Evolutionary conservation across 1,284 basidiomycete species (phyloP), one percentile per base, ranked within the genome.

Genomic region (Ganoderma boninense): DNA sequence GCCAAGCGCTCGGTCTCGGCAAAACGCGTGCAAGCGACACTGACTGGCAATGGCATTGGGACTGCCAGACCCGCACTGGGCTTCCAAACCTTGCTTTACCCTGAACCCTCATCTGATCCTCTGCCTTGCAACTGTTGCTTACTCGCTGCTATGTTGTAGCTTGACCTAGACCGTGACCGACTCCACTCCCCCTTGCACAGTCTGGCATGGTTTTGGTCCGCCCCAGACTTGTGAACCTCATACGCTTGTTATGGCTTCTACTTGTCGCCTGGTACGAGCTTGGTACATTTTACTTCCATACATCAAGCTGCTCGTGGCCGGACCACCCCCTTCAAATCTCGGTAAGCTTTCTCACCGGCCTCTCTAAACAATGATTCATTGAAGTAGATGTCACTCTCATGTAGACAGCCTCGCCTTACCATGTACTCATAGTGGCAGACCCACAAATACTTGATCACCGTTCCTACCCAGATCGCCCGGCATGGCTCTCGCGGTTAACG

Each of bases 381-480:
- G 64, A 61, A 63, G 56, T 32, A 67, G 64, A 29, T 44, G 4
- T 18, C 32, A 23, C 29, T 23, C 13, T 60, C 59, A 44, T 66
- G 59, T 38, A 72, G 71, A 75, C 66, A 69, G 1, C 14, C 3
- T 20, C 46, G 7, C 86, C 89, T 16, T 87, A 88, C 5, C 93
- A 92, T 78, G 85, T 97, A 14, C 88, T 97, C 32, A 82, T 97
- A 62, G 82, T 96, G 29, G 89, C 95, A 13, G 95, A 97, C 80
- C 93, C 94, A 1, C 95, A 95, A 79, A 88, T 97, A 14, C 87
- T 92, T 6, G 91, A 96, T 78, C 84, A 86, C 74, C 84, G 79
- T 54, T 90, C 87, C 40, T 94, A 89, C 80, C 90, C 85, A 72
- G 89, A 81, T 59, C 87, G 86, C 18, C 77, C 80, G 44, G 76